phyloP scores from a whole-genome alignment of 495 filamentous ascomycete species.

The Podospora comata region DNA sequence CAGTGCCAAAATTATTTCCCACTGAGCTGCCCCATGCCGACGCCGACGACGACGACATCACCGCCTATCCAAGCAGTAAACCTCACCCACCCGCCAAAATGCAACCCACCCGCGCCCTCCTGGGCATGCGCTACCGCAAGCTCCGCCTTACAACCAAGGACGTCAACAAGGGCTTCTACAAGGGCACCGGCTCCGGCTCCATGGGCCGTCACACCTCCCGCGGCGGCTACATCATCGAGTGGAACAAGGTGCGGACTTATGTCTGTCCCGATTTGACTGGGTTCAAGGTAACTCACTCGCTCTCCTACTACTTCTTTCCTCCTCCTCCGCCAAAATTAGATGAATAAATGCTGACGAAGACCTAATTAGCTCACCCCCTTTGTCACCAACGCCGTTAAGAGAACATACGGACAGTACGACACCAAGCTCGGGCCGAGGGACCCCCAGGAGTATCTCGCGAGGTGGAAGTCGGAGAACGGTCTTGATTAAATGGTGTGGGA shows the following conservation, averaged over 20 bases:
- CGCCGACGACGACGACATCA: not conserved
- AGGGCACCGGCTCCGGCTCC: slow-evolving; percentile 82
- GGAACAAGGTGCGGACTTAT: slow-evolving; percentile 85
- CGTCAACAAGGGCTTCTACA: slow-evolving; percentile 92
- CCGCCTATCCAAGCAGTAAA: no score
- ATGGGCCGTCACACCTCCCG: slow-evolving; percentile 84
- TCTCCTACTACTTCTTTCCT: no score
- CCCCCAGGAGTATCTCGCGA: slow-evolving; percentile 56
- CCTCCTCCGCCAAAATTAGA: no score
- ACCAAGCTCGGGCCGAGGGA: slow-evolving; percentile 51
- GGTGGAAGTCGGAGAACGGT: slow-evolving; percentile 70
- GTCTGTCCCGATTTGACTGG: slow-evolving; percentile 65
- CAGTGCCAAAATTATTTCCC: no score
- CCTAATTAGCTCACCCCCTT: slow-evolving; percentile 75
- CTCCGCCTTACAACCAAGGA: slow-evolving; percentile 83
- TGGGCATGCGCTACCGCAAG: slow-evolving; percentile 58
- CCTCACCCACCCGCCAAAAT: slow-evolving; percentile 31
- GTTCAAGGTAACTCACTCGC: slow-evolving; percentile 61
- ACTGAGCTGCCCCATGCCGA: no score
- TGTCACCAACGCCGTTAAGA: slow-evolving; percentile 62
- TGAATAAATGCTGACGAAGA: no score
- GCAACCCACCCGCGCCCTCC: slow-evolving; percentile 70
- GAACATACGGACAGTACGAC: slow-evolving; percentile 48
- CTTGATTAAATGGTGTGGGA: slow-evolving; percentile 45
- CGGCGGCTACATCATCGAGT: slow-evolving; percentile 81